A percentile compares a stretch with the other conserved stretches of the same genome.
These are phyloP conservation scores for Zygnema cylindricum DNA, from an alignment of 139 green algal genomes.

Conservation along the genomic window DNA sequence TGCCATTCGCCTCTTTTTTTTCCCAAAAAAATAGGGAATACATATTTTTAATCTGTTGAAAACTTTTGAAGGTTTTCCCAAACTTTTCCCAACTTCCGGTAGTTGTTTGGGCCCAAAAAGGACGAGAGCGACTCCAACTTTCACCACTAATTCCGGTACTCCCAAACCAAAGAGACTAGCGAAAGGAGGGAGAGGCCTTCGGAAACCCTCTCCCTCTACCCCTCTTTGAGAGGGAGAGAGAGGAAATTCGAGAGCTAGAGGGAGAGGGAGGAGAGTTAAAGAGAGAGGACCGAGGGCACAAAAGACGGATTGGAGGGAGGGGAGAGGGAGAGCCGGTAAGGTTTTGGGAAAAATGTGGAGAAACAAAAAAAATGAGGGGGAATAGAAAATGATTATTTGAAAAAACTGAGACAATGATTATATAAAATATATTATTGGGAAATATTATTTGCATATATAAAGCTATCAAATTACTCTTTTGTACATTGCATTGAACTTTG, in stretches of 20 bases:
- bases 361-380: background rate
- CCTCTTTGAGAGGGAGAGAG: background rate
- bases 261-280: background rate
- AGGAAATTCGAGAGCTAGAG: background rate
- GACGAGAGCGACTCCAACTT: constrained; percentile 63
- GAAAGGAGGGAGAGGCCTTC: too few species aligned
- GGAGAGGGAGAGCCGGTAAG: background rate
- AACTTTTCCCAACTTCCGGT: constrained; percentile 87
- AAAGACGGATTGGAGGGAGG: background rate
- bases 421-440: too few species aligned
- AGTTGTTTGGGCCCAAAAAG: constrained; percentile 86
- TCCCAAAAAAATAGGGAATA: background rate
- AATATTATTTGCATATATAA: too few species aligned
- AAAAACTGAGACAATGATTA: too few species aligned
- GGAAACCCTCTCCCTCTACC: too few species aligned
- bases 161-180: constrained; percentile 66
- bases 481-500: too few species aligned
- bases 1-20: too few species aligned
- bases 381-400: background rate
- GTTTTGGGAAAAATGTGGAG: background rate
- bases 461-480: too few species aligned
- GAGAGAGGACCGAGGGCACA: background rate
- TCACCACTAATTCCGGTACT: constrained; percentile 65
- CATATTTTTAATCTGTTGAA: constrained; percentile 52
- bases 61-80: constrained; percentile 94